Percentiles rank a stretch among this genome's conserved stretches.
Evolutionary conservation across 2,329 filamentous ascomycete species (phyloP).

Genomic region (Cryoendolithus antarcticus): DNA sequence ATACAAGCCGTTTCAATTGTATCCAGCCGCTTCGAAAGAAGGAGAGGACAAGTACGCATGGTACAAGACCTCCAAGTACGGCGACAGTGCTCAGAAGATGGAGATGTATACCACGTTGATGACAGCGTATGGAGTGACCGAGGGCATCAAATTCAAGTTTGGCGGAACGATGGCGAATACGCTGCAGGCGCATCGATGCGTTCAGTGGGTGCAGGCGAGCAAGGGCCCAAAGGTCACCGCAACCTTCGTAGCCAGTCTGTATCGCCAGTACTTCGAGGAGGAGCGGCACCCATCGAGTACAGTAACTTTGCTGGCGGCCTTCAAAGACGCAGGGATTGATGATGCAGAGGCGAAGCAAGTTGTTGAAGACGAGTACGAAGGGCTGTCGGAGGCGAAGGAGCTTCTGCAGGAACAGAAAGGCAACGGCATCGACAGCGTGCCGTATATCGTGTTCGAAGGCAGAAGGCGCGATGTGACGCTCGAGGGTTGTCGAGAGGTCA

Average conservation of each 20-base stretch:
- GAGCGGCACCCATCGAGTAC: slow-evolving; percentile 41
- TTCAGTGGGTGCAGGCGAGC: slow-evolving; percentile 44
- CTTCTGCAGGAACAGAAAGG: slow-evolving; percentile 37
- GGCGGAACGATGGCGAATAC: slow-evolving; percentile 48
- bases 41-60: slow-evolving; percentile 45
- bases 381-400: slow-evolving; percentile 37
- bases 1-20: slow-evolving; percentile 50
- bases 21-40: slow-evolving; percentile 38
- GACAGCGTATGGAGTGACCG: slow-evolving; percentile 38
- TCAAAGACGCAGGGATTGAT: slow-evolving; percentile 41
- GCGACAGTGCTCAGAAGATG: slow-evolving; percentile 43
- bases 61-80: slow-evolving; percentile 44
- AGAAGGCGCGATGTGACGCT: slow-evolving; percentile 49
- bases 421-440: slow-evolving; percentile 49
- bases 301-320: slow-evolving; percentile 41
- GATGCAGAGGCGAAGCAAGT: slow-evolving; percentile 38
- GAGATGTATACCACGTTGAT: slow-evolving; percentile 44
- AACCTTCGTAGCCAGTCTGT: slow-evolving; percentile 41
- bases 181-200: slow-evolving; percentile 45
- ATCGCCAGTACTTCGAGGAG: slow-evolving; percentile 45
- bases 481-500: slow-evolving; percentile 47
- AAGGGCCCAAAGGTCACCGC: slow-evolving; percentile 34
- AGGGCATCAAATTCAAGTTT: slow-evolving; percentile 44
- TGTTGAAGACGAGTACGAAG: slow-evolving; percentile 39
- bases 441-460: slow-evolving; percentile 47